Evolutionary conservation across 495 filamentous ascomycete species (phyloP), one percentile per base, ranked within the genome.

Genomic region (Trichoderma gamsii): DNA sequence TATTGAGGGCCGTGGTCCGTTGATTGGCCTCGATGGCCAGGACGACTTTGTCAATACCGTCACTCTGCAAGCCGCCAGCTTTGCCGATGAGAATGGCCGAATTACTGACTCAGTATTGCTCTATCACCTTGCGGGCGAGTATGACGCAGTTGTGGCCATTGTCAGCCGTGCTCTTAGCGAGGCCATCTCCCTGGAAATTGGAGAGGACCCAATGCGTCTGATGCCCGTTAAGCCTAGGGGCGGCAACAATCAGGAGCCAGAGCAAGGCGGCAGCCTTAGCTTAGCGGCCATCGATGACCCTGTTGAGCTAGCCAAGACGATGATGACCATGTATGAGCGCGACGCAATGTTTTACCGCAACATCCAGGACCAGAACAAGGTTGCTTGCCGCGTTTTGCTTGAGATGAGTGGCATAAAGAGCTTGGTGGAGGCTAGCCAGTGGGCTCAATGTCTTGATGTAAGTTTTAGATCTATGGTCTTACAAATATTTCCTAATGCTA

Each of bases 81-180:
- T 92, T 67, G 95, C 95, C 6, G 93, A 98, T 70, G 96, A 98
- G 72, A 96, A 92, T 76, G 94, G 96, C 43, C 84, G 96, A 46
- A 90, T 88, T 1, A 92, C 92, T 8, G 95, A 99, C 76, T 93
- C 96, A 1, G 94, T 97, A 6, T 83, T 99, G 63, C 80, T 99
- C 49, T 97, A 95, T 74, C 93, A 98, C 76, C 84, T 99, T 44
- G 93, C 94, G 0, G 91, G 91, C 72, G 92, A 99, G 73, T 98
- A 96, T 74, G 92, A 98, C 71, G 90, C 85, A 68, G 96, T 97
- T 51, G 86, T 97, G 67, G 79, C 85, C 52, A 93, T 97, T 71
- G 86, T 97, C 70, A 97, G 94, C 76, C 88, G 92, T 38, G 88
- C 92, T n/a, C 81, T 98, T 35, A 93, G 93, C 27, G 92, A 97